Percentiles rank a stretch among this genome's conserved stretches.
Conservation (phyloP, 2,329 filamentous ascomycete genomes). For the Pseudofabraea citricarpa region DNA sequence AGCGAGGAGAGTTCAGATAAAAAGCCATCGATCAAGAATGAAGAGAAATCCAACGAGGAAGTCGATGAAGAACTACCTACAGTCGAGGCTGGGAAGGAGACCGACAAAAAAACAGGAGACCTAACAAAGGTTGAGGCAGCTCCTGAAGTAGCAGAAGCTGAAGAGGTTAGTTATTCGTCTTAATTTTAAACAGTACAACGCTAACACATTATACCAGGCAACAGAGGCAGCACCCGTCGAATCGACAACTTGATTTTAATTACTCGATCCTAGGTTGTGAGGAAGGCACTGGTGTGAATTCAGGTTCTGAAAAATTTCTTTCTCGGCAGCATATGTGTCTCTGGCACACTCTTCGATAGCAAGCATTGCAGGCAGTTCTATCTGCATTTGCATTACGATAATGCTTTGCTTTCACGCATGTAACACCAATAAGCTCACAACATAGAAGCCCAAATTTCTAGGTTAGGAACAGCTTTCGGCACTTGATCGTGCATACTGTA, state of each 20-base stretch:
- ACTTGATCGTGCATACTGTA: conserved; percentile 16
- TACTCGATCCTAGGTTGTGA: not conserved
- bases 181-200: not conserved
- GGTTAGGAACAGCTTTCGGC: conserved; percentile 12
- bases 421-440: conserved; percentile 23
- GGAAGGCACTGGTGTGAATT: too few species aligned
- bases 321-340: not conserved
- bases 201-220: not conserved
- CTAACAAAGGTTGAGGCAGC: not conserved
- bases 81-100: not conserved
- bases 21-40: too few species aligned
- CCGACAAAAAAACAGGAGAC: conserved; percentile 4
- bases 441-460: conserved; percentile 13
- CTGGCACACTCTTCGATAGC: not conserved
- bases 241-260: conserved; percentile 14
- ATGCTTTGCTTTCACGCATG: too few species aligned
- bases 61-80: not conserved
- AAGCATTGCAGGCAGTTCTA: conserved; percentile 4
- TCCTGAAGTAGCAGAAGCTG: conserved; percentile 10
- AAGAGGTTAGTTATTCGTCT: conserved; percentile 12
- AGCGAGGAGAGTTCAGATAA: too few species aligned
- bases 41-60: too few species aligned
- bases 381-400: conserved; percentile 15
- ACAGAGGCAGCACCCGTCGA: conserved; percentile 16
- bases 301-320: not conserved